phyloP scores from a whole-genome alignment of 495 filamentous ascomycete species.

The Aspergillus bridgeri region DNA sequence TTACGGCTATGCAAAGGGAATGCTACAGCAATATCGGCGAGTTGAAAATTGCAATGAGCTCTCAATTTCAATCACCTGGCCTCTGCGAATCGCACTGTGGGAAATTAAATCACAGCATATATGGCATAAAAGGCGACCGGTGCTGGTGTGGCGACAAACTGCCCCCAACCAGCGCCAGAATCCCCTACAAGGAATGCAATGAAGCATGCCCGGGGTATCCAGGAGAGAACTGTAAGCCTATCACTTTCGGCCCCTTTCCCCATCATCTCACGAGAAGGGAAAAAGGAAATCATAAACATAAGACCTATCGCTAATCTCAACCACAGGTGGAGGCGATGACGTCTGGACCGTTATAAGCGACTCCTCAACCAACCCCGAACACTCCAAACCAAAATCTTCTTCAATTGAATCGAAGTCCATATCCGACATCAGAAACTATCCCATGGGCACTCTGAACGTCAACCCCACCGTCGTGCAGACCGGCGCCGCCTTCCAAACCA shows the following conservation, averaged over 20 bases:
- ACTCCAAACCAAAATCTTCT: conserved; percentile 6
- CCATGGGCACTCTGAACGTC: conserved; percentile 11
- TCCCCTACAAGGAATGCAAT: conserved; percentile 33
- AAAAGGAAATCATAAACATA: background rate
- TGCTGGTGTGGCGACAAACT: conserved; percentile 38
- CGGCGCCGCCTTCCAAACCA: conserved; percentile 8
- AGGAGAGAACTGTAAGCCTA: conserved; percentile 30
- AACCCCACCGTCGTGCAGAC: conserved; percentile 19
- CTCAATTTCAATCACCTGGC: conserved; percentile 28
- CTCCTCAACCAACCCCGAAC: background rate
- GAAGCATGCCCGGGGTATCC: conserved; percentile 31
- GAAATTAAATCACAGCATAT: conserved; percentile 23
- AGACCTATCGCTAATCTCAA: background rate
- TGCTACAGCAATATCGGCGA: conserved; percentile 34
- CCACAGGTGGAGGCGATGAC: conserved; percentile 33
- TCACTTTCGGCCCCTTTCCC: background rate
- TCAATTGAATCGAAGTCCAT: background rate
- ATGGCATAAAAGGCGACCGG: conserved; percentile 29
- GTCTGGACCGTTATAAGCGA: conserved; percentile 24
- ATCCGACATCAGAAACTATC: background rate
- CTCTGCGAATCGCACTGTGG: conserved; percentile 32
- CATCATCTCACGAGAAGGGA: background rate
- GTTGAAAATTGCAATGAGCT: conserved; percentile 21
- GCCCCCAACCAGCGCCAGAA: conserved; percentile 25
- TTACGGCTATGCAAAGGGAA: conserved; percentile 17